Percentiles rank a stretch among this genome's conserved stretches.
Evolutionary conservation across 2,329 filamentous ascomycete genomes (phyloP).

Genomic region (Ilyonectria mors-panacis): DNA sequence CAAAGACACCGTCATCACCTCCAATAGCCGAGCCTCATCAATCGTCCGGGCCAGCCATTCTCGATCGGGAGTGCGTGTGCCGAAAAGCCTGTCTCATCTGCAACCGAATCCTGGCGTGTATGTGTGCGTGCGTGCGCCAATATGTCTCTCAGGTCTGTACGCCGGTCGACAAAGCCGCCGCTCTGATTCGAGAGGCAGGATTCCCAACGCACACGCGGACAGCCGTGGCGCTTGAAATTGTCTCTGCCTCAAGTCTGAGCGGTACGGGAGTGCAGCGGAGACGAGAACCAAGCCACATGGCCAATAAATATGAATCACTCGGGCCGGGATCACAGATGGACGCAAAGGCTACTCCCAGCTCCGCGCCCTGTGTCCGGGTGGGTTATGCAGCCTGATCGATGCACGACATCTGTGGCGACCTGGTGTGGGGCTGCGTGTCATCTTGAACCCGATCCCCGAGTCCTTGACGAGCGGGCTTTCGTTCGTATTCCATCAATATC

Average conservation of each 20-base stretch:
- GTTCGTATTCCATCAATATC: conserved; percentile 2
- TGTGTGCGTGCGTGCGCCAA: conserved; percentile 12
- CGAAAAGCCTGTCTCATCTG: conserved; percentile 9
- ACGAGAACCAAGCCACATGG: background rate
- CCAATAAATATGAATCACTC: conserved; percentile 10
- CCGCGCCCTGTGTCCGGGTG: conserved; percentile 1
- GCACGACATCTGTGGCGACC: conserved; percentile 21
- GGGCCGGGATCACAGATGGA: conserved; percentile 3
- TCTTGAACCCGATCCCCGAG: conserved; percentile 4
- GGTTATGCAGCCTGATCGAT: conserved; percentile 4
- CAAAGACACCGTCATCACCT: background rate
- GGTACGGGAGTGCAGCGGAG: background rate
- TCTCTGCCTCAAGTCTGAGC: background rate
- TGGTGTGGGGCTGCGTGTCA: conserved; percentile 9
- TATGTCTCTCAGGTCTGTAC: conserved; percentile 16
- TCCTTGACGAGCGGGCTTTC: background rate
- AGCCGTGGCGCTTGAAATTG: background rate
- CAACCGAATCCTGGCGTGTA: background rate
- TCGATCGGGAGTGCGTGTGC: conserved; percentile 16
- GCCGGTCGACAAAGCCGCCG: background rate
- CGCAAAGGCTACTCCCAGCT: background rate
- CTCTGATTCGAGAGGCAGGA: conserved; percentile 4
- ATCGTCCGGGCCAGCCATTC: conserved; percentile 23
- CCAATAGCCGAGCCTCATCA: conserved; percentile 29
- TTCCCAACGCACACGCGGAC: conserved; percentile 6